Percentiles rank a stretch among this genome's conserved stretches.
phyloP scores from a whole-genome alignment of 257 asterid species.

The Coffea eugenioides region DNA sequence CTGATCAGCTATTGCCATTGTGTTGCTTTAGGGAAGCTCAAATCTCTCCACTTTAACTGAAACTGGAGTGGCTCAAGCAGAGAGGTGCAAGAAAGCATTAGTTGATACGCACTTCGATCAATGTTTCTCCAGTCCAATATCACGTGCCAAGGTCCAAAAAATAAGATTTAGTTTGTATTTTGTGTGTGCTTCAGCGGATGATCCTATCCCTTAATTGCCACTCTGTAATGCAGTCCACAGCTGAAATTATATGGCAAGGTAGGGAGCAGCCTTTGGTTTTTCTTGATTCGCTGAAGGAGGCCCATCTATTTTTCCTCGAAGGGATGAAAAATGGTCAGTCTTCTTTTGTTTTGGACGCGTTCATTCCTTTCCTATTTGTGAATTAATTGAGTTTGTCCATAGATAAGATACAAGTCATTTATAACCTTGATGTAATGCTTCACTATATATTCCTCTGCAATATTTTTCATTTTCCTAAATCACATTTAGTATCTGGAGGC shows the following conservation, averaged over 20 bases:
- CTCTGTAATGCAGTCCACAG: conserved; percentile 60
- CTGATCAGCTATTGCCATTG: conserved; percentile 11
- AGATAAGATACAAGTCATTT: background rate
- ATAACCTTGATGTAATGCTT: background rate
- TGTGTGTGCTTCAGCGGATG: background rate
- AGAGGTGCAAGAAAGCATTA: conserved; percentile 55
- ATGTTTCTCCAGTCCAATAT: conserved; percentile 80
- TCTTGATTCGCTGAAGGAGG: conserved; percentile 77
- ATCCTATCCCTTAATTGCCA: conserved; percentile 2
- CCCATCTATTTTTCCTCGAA: conserved; percentile 67
- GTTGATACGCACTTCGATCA: conserved; percentile 52
- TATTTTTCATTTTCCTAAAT: conserved; percentile 37
- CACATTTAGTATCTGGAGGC: conserved; percentile 68
- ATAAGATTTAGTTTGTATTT: background rate
- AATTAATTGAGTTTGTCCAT: background rate
- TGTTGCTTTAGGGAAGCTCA: conserved; percentile 69
- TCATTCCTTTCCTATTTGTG: background rate
- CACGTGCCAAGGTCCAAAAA: conserved; percentile 69
- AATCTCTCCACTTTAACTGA: conserved; percentile 60
- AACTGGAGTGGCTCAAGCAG: conserved; percentile 64
- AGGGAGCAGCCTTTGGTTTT: conserved; percentile 65
- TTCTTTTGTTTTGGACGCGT: conserved; percentile 8
- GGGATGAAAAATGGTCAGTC: conserved; percentile 79
- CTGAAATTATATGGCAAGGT: conserved; percentile 73
- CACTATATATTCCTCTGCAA: conserved; percentile 8